Percentiles rank a stretch among this genome's conserved stretches.
Conservation (phyloP, 108 stramenopile species). For the Pseudonitzschia delicatissima region DNA sequence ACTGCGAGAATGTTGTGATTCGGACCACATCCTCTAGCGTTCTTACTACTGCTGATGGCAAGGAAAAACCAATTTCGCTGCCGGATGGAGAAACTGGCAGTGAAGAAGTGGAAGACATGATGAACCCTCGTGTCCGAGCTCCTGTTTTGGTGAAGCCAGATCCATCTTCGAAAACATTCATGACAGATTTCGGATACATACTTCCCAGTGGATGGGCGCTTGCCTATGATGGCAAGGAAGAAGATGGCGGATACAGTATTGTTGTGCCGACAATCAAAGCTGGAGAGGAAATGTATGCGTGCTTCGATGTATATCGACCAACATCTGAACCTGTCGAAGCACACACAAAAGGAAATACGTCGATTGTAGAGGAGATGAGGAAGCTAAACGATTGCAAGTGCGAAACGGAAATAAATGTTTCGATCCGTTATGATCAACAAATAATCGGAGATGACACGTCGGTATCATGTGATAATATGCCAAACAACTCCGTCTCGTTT, state of each 20-base stretch:
- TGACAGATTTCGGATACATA: slow-evolving; percentile 39
- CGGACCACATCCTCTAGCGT: slow-evolving; percentile 39
- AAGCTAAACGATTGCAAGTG: slow-evolving; percentile 23
- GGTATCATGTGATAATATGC: slow-evolving; percentile 8
- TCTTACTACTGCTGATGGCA: slow-evolving; percentile 30
- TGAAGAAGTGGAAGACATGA: slow-evolving; percentile 12
- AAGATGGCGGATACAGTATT: slow-evolving; percentile 1
- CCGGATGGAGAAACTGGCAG: slow-evolving; percentile 2
- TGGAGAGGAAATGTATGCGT: slow-evolving; percentile 45
- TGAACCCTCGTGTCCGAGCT: slow-evolving; percentile 27
- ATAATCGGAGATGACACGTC: slow-evolving; percentile 11
- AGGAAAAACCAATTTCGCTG: slow-evolving; percentile 16
- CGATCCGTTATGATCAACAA: slow-evolving; percentile 40
- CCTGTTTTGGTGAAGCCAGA: slow-evolving; percentile 37
- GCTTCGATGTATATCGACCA: slow-evolving; percentile 69
- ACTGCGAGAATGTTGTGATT: slow-evolving; percentile 56
- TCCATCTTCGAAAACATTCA: neutral
- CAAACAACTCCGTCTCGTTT: slow-evolving; percentile 52
- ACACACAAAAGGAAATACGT: neutral
- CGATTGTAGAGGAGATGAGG: neutral
- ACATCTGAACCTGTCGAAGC: slow-evolving; percentile 13
- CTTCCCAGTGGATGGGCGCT: slow-evolving; percentile 66
- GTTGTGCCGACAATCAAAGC: slow-evolving; percentile 31
- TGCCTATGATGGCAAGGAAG: slow-evolving; percentile 12
- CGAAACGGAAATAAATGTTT: slow-evolving; percentile 42